These are phyloP conservation scores for Candida qinlingensis DNA, from an alignment of 805 yeast species.

Conservation along the genomic window DNA sequence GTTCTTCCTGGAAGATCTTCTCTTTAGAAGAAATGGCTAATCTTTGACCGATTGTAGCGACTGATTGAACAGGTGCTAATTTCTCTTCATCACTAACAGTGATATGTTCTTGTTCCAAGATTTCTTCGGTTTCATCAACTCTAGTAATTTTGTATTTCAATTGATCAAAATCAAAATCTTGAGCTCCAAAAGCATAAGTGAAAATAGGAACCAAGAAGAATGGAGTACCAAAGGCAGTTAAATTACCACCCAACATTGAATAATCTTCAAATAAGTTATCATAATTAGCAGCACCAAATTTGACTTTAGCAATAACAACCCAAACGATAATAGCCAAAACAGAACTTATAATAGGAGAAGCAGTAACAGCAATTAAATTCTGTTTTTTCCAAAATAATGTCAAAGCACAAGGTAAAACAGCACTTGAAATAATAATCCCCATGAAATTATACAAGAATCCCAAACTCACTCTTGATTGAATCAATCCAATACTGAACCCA, in stretches of 20 bases:
- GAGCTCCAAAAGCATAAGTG: conserved; percentile 64
- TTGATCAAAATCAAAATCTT: conserved; percentile 66
- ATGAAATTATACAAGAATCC: conserved; percentile 82
- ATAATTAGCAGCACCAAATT: conserved; percentile 39
- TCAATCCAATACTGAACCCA: conserved; percentile 76
- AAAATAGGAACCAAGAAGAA: conserved; percentile 58
- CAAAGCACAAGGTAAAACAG: conserved; percentile 71
- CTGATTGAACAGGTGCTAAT: conserved; percentile 27
- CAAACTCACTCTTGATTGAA: conserved; percentile 78
- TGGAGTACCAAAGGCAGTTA: conserved; percentile 76
- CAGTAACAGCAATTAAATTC: conserved; percentile 62
- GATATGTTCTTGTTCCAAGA: conserved; percentile 37
- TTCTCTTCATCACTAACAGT: conserved; percentile 15
- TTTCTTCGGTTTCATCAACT: conserved; percentile 69
- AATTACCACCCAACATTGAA: conserved; percentile 87
- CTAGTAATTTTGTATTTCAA: conserved; percentile 50
- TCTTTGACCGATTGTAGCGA: conserved; percentile 28
- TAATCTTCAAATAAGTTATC: conserved; percentile 71
- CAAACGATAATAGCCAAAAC: conserved; percentile 67
- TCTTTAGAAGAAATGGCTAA: conserved; percentile 21
- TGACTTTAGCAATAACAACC: conserved; percentile 45
- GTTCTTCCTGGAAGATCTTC: conserved; percentile 41
- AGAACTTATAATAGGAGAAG: conserved; percentile 77
- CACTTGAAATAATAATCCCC: conserved; percentile 87
- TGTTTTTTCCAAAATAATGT: conserved; percentile 61